A percentile compares a stretch with the other conserved stretches of the same genome.
Conservation (phyloP, 225 moss, liverwort and hornwort genomes). For the Straminergon stramineum region DNA sequence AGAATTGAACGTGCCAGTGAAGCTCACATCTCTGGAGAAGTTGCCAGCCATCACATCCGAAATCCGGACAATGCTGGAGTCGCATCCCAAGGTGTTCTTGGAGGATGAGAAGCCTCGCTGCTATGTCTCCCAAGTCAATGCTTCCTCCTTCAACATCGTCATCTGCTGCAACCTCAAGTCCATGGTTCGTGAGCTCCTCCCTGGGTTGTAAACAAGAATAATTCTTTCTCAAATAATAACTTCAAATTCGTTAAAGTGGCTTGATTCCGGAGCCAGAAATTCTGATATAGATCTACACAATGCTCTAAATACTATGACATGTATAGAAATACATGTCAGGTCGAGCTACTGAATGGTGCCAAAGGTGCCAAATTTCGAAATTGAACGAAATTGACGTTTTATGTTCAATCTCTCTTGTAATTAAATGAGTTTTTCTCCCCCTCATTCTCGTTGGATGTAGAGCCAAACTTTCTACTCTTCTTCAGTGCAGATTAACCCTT, state of each 20-base stretch:
- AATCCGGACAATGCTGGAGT: conserved; percentile 58
- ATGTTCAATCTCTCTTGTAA: neutral
- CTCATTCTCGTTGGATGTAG: neutral
- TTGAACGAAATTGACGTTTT: neutral
- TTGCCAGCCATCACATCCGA: conserved; percentile 58
- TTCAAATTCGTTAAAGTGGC: neutral
- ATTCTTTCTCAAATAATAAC: neutral
- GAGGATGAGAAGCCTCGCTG: conserved; percentile 71
- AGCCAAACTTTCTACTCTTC: neutral
- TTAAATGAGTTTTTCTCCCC: neutral
- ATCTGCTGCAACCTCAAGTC: conserved; percentile 68
- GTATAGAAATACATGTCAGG: neutral
- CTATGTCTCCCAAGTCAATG: conserved; percentile 55
- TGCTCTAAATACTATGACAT: too few species aligned
- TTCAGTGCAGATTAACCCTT: neutral
- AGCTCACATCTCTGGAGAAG: conserved; percentile 57
- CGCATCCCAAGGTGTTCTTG: conserved; percentile 44
- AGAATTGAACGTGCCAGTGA: conserved; percentile 65
- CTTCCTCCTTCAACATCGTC: conserved; percentile 46
- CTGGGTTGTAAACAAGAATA: neutral
- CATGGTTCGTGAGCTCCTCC: conserved; percentile 39
- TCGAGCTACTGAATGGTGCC: neutral
- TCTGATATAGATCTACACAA: neutral
- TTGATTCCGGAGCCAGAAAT: neutral
- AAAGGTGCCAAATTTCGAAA: neutral